A percentile compares a stretch with the other conserved stretches of the same genome.
phyloP scores from a whole-genome alignment of 352 stramenopile species.

The Aphanomyces euteiches region DNA sequence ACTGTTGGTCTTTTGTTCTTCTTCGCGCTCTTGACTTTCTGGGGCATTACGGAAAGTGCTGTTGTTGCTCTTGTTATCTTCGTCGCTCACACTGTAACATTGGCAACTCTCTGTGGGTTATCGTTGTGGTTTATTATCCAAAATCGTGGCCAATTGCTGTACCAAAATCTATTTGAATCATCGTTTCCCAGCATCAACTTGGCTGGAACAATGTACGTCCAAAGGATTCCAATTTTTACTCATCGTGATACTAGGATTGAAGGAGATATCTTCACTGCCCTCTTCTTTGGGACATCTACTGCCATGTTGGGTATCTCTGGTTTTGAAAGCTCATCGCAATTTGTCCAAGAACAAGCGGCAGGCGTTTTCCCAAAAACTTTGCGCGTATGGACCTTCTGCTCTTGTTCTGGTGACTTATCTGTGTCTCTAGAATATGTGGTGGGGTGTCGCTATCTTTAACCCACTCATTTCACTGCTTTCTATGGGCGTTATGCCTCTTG shows the following conservation, averaged over 20 bases:
- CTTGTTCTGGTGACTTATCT: constrained; percentile 36
- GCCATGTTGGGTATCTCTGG: constrained; percentile 95
- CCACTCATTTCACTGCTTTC: constrained; percentile 89
- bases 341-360: constrained; percentile 93
- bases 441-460: constrained; percentile 92
- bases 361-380: constrained; percentile 93
- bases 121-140: constrained; percentile 76
- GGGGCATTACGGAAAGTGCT: constrained; percentile 91
- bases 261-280: constrained; percentile 76
- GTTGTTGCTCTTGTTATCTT: constrained; percentile 91
- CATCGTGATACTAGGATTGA: constrained; percentile 45
- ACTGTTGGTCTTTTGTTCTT: constrained; percentile 87
- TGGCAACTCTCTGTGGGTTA: constrained; percentile 73
- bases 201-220: constrained; percentile 42
- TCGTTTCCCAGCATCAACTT: constrained; percentile 87
- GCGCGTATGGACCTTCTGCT: constrained; percentile 27
- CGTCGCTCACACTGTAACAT: constrained; percentile 81
- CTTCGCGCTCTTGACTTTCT: constrained; percentile 87
- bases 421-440: constrained; percentile 87
- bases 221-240: background rate
- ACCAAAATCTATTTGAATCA: constrained; percentile 70
- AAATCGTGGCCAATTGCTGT: constrained; percentile 74
- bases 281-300: constrained; percentile 89
- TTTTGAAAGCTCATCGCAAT: constrained; percentile 93
- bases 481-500: constrained; percentile 84